phyloP scores from a whole-genome alignment of 2,329 filamentous ascomycete genomes.

The Cryphonectria carpinicola region DNA sequence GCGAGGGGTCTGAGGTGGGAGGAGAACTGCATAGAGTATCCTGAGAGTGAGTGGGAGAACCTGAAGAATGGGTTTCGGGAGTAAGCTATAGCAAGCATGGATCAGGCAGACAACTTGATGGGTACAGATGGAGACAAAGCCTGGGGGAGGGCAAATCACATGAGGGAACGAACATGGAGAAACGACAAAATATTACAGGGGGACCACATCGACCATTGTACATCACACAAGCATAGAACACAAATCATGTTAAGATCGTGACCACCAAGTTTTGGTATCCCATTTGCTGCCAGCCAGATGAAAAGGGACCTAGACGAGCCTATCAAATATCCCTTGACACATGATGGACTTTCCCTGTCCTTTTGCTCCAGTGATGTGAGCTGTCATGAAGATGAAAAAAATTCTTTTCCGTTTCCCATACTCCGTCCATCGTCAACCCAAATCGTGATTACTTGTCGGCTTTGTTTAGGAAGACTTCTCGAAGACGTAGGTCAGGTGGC shows the following conservation, averaged over 20 bases:
- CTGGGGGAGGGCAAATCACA: not conserved
- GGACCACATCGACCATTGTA: not conserved
- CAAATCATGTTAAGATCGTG: slow-evolving; percentile 19
- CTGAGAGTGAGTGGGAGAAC: slow-evolving; percentile 72
- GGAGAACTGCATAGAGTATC: slow-evolving; percentile 66
- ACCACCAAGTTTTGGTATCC: slow-evolving; percentile 23
- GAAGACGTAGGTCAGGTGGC: slow-evolving; percentile 75
- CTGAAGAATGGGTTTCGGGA: slow-evolving; percentile 60
- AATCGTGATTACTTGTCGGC: slow-evolving; percentile 14
- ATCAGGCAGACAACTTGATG: not conserved
- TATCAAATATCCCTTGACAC: slow-evolving; percentile 20
- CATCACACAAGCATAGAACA: not conserved
- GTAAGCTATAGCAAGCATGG: slow-evolving; percentile 35
- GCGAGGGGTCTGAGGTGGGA: slow-evolving; percentile 51
- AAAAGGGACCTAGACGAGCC: slow-evolving; percentile 22
- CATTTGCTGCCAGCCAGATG: slow-evolving; percentile 23
- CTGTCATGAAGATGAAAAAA: slow-evolving; percentile 17
- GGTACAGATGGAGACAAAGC: not conserved
- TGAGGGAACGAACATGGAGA: too few relatives aligned
- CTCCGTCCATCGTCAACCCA: slow-evolving; percentile 27
- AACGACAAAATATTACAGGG: too few relatives aligned
- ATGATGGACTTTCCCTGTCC: slow-evolving; percentile 7
- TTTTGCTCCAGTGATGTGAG: slow-evolving; percentile 17
- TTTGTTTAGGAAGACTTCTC: slow-evolving; percentile 61
- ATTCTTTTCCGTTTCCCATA: slow-evolving; percentile 24